Evolutionary conservation across 1,284 basidiomycete species (phyloP), one percentile per base, ranked within the genome.

Genomic region (Apiotrichum veenhuisii): DNA sequence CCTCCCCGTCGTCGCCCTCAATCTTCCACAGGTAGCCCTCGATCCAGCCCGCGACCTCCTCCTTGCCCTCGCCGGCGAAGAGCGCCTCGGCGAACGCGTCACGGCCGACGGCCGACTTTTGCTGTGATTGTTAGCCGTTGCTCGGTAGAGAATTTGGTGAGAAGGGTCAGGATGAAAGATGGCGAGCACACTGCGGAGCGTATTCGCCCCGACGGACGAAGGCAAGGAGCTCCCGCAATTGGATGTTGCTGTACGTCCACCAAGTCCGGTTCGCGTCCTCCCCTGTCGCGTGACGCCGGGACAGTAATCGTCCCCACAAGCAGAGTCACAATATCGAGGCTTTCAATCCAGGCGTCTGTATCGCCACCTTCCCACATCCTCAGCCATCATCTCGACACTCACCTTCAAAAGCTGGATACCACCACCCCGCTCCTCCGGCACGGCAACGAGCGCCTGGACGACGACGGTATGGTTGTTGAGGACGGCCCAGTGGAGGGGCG

Each of bases 401-500:
- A 77, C 76, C 58, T 76, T 71, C 27, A 77, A 52, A 50, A 76
- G 48, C 17, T 58, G 65, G 26, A 76, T 48, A 26, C 76, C 76
- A 27, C 76, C 76, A 11, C 76, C 75, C 43, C 67, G 53, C 54
- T 70, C 72, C 54, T 76, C 72, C 17, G 74, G 67, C 30, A 71
- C 50, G 23, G 75, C 69, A 11, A 91, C 84, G 34, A 94, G 83
- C n/a, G 80, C 80, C 72, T 87, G 81, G 1, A 84, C 82, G 51
- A 85, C 75, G 11, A 76, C 68, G 8, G 93, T 81, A 64, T 93
- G 90, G 17, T 83, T 80, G 75, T 94, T 94, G 41, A 91, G 73
- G 1, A 88, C 84, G 0, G 91, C 91, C 91, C 91, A 94, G 71
- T 94, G 91, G 12, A 94, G 77, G 7, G 91, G 81, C 2, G 89